Conservation (phyloP, 2,329 filamentous ascomycete genomes). For the Pseudogymnoascus sp. region DNA sequence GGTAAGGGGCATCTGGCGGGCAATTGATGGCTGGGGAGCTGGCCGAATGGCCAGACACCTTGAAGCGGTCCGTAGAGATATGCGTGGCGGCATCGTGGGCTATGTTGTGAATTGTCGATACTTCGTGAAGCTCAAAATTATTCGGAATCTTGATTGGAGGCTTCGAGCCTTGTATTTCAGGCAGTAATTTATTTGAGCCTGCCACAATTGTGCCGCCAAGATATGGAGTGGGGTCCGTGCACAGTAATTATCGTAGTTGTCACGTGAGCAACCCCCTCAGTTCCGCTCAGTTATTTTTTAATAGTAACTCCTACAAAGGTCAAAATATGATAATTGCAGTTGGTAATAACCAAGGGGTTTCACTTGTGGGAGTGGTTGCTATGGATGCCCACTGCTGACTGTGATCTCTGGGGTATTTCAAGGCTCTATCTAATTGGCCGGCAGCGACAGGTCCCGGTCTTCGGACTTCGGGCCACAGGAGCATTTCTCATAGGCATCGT, state of each 20-base stretch:
- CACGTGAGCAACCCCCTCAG: neutral
- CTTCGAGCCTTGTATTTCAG: neutral
- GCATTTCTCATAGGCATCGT: neutral
- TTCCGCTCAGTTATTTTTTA: neutral
- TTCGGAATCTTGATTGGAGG: conserved; percentile 3
- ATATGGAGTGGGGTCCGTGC: neutral
- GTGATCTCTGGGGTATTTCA: neutral
- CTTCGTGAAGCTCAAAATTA: conserved; percentile 9
- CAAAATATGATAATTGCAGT: conserved; percentile 8
- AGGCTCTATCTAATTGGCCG: neutral
- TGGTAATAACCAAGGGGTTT: neutral
- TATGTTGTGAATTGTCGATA: conserved; percentile 3
- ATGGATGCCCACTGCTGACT: neutral
- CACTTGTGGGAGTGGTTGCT: neutral
- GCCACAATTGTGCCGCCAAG: neutral
- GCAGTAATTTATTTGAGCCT: neutral
- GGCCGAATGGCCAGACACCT: conserved; percentile 36
- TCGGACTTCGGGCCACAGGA: neutral
- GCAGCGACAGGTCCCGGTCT: neutral
- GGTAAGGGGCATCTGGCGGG: conserved; percentile 23
- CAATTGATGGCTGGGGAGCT: conserved; percentile 27
- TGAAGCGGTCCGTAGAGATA: conserved; percentile 41
- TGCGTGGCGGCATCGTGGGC: conserved; percentile 46
- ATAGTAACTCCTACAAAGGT: neutral
- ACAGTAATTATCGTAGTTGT: neutral